These are phyloP conservation scores for Mycena crocata DNA, from an alignment of 768 basidiomycete genomes.

Conservation along the genomic window DNA sequence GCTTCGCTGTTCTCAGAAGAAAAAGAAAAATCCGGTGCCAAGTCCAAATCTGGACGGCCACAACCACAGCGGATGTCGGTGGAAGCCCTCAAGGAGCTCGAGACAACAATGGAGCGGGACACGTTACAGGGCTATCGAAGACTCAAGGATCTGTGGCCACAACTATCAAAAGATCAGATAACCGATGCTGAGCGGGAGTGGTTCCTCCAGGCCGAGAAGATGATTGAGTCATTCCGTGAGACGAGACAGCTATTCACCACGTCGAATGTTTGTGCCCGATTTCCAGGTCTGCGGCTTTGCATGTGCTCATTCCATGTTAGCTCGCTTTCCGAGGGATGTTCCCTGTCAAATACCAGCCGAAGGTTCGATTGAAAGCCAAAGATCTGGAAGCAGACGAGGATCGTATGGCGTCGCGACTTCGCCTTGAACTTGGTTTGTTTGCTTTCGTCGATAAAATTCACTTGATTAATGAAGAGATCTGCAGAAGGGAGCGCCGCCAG, in stretches of 20 bases:
- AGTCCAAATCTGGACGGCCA: constrained; percentile 46
- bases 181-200: constrained; percentile 75
- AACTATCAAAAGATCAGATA: constrained; percentile 52
- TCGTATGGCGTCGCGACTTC: constrained; percentile 30
- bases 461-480: not conserved
- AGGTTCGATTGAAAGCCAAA: not conserved
- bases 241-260: constrained; percentile 87
- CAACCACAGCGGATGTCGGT: constrained; percentile 60
- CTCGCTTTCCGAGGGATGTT: constrained; percentile 30
- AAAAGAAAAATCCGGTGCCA: constrained; percentile 13
- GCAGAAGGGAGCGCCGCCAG: constrained; percentile 64
- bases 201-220: constrained; percentile 85
- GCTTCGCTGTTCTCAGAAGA: constrained; percentile 29
- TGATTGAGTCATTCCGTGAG: constrained; percentile 91
- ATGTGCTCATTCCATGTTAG: constrained; percentile 1
- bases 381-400: constrained; percentile 28
- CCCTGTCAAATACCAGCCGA: not conserved
- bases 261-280: constrained; percentile 3
- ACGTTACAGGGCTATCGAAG: constrained; percentile 68
- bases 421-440: constrained; percentile 28
- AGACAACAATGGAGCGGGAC: constrained; percentile 74
- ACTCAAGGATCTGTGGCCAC: constrained; percentile 71
- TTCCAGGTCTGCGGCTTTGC: not conserved
- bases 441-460: not conserved
- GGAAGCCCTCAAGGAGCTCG: constrained; percentile 73